Conservation (phyloP, 805 yeast species). For the Saccharomyces eubayanus region DNA sequence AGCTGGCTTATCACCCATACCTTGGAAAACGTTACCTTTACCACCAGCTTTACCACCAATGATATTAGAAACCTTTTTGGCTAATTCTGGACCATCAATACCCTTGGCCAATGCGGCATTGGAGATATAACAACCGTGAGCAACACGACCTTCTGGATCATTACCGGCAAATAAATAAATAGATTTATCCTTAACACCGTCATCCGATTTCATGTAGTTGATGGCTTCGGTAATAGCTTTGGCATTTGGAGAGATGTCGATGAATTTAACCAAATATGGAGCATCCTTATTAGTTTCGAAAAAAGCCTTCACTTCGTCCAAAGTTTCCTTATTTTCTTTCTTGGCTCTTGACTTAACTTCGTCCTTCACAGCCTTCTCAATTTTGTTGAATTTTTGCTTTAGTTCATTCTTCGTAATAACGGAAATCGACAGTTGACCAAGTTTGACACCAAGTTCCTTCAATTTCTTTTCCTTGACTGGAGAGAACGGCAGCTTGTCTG, state of each 20-base stretch:
- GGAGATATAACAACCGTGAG: slow-evolving; percentile 89
- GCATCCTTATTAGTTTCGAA: slow-evolving; percentile 47
- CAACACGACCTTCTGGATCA: slow-evolving; percentile 59
- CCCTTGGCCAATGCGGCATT: slow-evolving; percentile 62
- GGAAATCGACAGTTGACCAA: slow-evolving; percentile 76
- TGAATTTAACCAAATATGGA: slow-evolving; percentile 56
- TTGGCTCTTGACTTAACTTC: slow-evolving; percentile 82
- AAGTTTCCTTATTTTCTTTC: slow-evolving; percentile 72
- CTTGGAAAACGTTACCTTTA: slow-evolving; percentile 92
- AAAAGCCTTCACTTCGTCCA: slow-evolving; percentile 67
- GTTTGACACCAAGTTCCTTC: slow-evolving; percentile 74
- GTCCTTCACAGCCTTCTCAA: slow-evolving; percentile 83
- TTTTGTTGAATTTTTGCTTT: slow-evolving; percentile 61
- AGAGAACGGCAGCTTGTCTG: slow-evolving; percentile 61
- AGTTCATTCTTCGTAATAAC: slow-evolving; percentile 71
- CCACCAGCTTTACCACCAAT: slow-evolving; percentile 99
- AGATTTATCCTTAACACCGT: slow-evolving; percentile 61
- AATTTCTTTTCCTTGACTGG: slow-evolving; percentile 70
- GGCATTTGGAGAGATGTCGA: slow-evolving; percentile 72
- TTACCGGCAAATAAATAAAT: slow-evolving; percentile 74
- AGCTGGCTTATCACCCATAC: slow-evolving; percentile 80
- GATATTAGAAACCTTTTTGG: slow-evolving; percentile 55
- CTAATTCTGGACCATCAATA: slow-evolving; percentile 67
- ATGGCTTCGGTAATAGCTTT: slow-evolving; percentile 93
- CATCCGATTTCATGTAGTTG: slow-evolving; percentile 59